Evolutionary conservation across 2,329 filamentous ascomycete genomes (phyloP), one percentile per base, ranked within the genome.

Genomic region (Leptodontidium sp.): DNA sequence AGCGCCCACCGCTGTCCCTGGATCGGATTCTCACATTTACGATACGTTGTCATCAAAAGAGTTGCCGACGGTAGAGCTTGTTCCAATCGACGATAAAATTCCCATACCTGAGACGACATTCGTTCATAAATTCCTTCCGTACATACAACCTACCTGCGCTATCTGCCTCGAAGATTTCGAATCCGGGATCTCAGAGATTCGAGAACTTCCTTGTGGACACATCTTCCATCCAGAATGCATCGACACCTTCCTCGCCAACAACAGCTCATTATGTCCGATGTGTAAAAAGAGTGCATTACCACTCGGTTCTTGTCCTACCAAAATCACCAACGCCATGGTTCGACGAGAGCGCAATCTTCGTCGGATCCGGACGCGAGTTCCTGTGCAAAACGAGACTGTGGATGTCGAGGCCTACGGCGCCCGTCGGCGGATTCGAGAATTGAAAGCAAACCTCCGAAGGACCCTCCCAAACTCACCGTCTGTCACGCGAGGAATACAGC

Each of bases 191-290:
- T 91, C 92, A 0, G 87, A 89, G 24, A 94, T 98, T 66, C 91
- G 94, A 66, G 92, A 98, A 80, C 84, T 98, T 2, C 89, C 93
- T 0, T 99, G 96, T 75, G 90, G 91, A 0, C 96, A 99, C 78
- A 95, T 98, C 67, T 99, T 94, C 80, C 95, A 99, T 73, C 91
- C 93, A 0, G 91, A 92, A 72, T 99, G 96, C 77, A 94, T 98
- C 72, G 94, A 98, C 77, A 87, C 90, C 26, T 97, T 96, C 75
- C 84, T 98, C 14, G 85, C 86, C 53, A 85, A 89, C 65, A 91
- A 91, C 77, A 97, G 92, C 77, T 97, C 93, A 21, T 84, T 98
- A 1, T 99, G 96, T 76, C 95, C 96, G 0, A 84, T 97, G 74
- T 99, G 96, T 84, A 98, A 97, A 79, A 88, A 90, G 70, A 92